phyloP scores from a whole-genome alignment of 139 green algal species.

The Chlorella vulgaris region DNA sequence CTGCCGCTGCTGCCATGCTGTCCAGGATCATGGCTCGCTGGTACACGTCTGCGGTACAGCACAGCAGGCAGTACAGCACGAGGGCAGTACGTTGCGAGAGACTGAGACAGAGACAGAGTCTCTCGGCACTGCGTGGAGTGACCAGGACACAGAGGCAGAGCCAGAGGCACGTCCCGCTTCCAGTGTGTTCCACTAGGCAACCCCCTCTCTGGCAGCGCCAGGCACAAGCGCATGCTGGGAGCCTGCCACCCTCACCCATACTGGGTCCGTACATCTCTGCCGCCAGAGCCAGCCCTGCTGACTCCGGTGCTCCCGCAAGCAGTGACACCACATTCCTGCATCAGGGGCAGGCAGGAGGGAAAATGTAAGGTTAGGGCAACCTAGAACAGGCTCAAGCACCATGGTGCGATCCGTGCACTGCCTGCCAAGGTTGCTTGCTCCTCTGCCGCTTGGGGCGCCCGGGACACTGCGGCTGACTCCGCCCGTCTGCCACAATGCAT shows the following conservation, averaged over 20 bases:
- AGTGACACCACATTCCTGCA: conserved; percentile 61
- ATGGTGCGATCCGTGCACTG: not conserved
- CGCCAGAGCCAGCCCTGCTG: conserved; percentile 56
- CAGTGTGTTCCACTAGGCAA: not conserved
- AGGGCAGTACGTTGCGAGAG: not conserved
- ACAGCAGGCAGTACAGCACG: not conserved
- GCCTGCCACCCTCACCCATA: conserved; percentile 10
- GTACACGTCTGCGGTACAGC: conserved; percentile 12
- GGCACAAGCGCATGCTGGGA: not conserved
- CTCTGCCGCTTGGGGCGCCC: no score
- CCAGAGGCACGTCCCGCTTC: no score
- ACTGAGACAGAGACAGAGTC: no score
- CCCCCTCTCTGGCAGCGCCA: not conserved
- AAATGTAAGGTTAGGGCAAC: no score
- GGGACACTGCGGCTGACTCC: no score
- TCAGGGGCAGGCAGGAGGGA: not conserved
- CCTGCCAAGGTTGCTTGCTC: not conserved
- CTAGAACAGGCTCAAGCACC: not conserved
- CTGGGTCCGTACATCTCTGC: conserved; percentile 61
- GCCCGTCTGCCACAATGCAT: not conserved
- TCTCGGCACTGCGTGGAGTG: no score
- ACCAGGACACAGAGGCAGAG: no score
- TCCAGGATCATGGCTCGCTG: conserved; percentile 65
- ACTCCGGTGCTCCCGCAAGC: conserved; percentile 47
- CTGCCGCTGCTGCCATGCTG: conserved; percentile 55